Evolutionary conservation across 1,284 basidiomycete genomes (phyloP).

Genomic region (Cutaneotrichosporon sp.): DNA sequence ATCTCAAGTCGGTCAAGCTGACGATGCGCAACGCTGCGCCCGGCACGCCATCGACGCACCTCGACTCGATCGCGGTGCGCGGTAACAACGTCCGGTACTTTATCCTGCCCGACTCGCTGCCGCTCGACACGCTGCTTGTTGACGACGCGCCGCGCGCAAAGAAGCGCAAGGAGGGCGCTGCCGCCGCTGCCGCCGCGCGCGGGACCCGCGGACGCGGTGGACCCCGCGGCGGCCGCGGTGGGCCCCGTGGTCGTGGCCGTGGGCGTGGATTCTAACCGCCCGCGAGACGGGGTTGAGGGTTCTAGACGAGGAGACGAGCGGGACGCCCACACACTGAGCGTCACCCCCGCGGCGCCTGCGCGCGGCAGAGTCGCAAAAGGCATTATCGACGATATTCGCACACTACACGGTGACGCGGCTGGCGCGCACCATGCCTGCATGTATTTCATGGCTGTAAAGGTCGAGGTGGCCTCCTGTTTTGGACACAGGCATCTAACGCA

Average conservation of each 20-base stretch:
- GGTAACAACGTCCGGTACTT: constrained; percentile 83
- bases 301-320: too few relatives aligned
- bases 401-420: neutral
- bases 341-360: too few relatives aligned
- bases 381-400: too few relatives aligned
- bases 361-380: too few relatives aligned
- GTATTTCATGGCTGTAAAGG: constrained; percentile 19
- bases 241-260: constrained; percentile 30
- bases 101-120: constrained; percentile 91
- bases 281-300: too few relatives aligned
- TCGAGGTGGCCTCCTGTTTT: too few relatives aligned
- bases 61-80: constrained; percentile 84
- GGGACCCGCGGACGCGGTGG: constrained; percentile 31
- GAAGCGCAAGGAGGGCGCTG: constrained; percentile 53
- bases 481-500: too few relatives aligned
- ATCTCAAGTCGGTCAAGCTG: constrained; percentile 95
- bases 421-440: constrained; percentile 3
- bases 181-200: constrained; percentile 23
- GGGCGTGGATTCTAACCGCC: constrained; percentile 40
- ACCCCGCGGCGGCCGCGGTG: constrained; percentile 36
- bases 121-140: constrained; percentile 90
- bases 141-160: constrained; percentile 98
- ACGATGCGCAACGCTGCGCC: constrained; percentile 71
- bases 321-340: too few relatives aligned
- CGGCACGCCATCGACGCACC: constrained; percentile 48